Conservation (phyloP, 1,139 yeast genomes). For the Diutina neorugosa region DNA sequence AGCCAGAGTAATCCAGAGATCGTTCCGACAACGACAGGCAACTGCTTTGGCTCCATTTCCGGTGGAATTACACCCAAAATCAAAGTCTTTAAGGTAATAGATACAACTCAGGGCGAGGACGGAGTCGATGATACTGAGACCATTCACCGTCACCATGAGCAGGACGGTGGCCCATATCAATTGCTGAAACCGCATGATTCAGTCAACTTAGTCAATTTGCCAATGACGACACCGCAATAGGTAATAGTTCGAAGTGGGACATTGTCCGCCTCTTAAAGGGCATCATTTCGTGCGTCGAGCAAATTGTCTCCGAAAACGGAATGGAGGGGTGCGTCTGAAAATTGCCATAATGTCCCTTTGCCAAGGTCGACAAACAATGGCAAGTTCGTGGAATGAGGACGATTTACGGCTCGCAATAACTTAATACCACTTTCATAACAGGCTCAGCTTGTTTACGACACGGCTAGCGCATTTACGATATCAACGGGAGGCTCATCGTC, state of each 20-base stretch:
- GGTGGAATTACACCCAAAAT: constrained; percentile 10
- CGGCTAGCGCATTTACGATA: no score
- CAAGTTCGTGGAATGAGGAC: no score
- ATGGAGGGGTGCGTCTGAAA: not conserved
- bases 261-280: not conserved
- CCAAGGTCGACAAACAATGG: no score
- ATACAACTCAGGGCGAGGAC: constrained; percentile 9
- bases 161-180: not conserved
- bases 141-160: not conserved
- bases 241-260: not conserved
- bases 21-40: constrained; percentile 9
- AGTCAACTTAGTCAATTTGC: no score
- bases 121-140: constrained; percentile 8
- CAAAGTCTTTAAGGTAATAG: constrained; percentile 9
- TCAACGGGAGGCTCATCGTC: no score
- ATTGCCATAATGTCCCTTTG: not conserved
- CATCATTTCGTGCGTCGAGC: not conserved
- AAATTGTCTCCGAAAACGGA: not conserved
- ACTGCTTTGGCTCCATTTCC: constrained; percentile 9
- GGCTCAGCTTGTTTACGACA: no score
- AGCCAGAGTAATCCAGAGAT: constrained; percentile 10
- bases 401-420: no score
- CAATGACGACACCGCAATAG: not conserved
- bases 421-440: no score
- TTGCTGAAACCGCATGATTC: not conserved